Evolutionary conservation across 768 basidiomycete genomes (phyloP), one percentile per base, ranked within the genome.

Genomic region (Kwoniella shandongensis): DNA sequence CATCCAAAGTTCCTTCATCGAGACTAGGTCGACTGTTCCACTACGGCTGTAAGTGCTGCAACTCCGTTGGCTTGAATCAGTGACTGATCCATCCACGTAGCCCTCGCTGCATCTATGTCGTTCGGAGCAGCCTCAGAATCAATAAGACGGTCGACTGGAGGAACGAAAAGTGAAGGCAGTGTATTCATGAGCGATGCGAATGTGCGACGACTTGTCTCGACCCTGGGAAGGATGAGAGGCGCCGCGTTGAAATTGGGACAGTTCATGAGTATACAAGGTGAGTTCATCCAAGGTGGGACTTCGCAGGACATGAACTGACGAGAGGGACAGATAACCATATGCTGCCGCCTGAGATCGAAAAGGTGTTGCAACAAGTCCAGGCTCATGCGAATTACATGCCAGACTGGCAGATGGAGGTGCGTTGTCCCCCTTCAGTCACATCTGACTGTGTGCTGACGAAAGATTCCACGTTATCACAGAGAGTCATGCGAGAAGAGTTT

Each of bases 341-440:
- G 35, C 80, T 99, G 1, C 89, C 93, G 0, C 83, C 88, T 0
- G 91, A 94, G 62, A 77, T 97, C 2, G 92, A 97, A 69, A 82
- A 83, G 51, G 87, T 99, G 27, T 86, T 99, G 66, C 83, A 91
- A 48, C 81, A 87, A 26, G 93, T 99, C 0, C 94, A 98, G 72
- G 89, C 94, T 63, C 85, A 87, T 65, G 94, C 94, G 1, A 91
- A 99, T 76, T 97, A 97, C 74, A 99, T 99, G 94, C 94, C 94
- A 0, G 88, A 94, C 65, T 93, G 88, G 88, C 94, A 99, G 73
- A 88, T 97, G 86, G 88, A 93, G 83, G 93, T 90, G 15, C n/a
- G n/a, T n/a, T n/a, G n/a, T n/a, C n/a, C n/a, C n/a, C n/a, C n/a
- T n/a, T n/a, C n/a, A 18, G 77, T 71, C 3, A 4, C 25, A 10